phyloP scores from a whole-genome alignment of 192 early-diverging fungal genomes.

The Umbelopsis isabellina region DNA sequence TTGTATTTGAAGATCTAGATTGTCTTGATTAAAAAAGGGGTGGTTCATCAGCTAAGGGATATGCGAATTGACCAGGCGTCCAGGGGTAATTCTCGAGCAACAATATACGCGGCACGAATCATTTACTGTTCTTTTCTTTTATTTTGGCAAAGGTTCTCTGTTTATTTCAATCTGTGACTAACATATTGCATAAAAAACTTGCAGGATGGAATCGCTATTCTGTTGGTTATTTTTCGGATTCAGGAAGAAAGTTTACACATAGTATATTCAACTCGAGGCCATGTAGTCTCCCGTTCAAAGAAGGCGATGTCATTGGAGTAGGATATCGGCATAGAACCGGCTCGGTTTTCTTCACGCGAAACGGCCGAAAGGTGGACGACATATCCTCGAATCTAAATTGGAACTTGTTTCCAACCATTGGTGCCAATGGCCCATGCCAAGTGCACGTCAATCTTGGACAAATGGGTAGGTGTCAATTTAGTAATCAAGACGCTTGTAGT shows the following conservation, averaged over 20 bases:
- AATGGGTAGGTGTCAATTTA: slow-evolving; percentile 25
- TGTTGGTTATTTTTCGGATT: slow-evolving; percentile 70
- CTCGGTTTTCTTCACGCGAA: slow-evolving; percentile 76
- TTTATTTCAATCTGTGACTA: background rate
- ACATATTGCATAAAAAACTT: background rate
- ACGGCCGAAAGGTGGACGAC: slow-evolving; percentile 71
- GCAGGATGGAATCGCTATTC: slow-evolving; percentile 79
- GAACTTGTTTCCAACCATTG: slow-evolving; percentile 70
- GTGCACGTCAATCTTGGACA: slow-evolving; percentile 79
- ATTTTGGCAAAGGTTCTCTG: background rate
- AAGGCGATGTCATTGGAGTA: slow-evolving; percentile 77
- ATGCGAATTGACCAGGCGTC: slow-evolving; percentile 3
- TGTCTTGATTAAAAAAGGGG: background rate
- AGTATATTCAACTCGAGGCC: slow-evolving; percentile 65
- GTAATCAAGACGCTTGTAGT: background rate
- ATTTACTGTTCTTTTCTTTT: background rate
- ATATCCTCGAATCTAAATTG: slow-evolving; percentile 71
- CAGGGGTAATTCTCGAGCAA: background rate
- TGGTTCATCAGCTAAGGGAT: slow-evolving; percentile 12
- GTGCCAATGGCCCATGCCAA: slow-evolving; percentile 59
- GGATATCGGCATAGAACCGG: slow-evolving; percentile 79
- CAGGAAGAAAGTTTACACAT: slow-evolving; percentile 68
- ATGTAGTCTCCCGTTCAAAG: slow-evolving; percentile 66
- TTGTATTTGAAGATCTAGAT: background rate
- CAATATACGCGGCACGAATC: background rate